These are phyloP conservation scores for Metschnikowia picachoensis DNA, from an alignment of 805 yeast species.

Conservation along the genomic window DNA sequence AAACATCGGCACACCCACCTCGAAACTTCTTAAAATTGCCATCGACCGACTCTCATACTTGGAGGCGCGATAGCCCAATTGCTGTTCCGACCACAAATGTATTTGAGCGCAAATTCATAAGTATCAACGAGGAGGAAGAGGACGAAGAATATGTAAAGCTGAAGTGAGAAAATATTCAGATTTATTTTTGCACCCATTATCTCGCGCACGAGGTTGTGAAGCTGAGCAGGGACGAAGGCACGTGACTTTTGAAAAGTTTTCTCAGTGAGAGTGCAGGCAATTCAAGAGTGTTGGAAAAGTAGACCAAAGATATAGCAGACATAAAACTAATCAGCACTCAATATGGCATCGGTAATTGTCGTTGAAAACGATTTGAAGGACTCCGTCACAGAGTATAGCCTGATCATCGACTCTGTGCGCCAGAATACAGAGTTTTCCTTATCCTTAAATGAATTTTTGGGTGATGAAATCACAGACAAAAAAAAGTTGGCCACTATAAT, in stretches of 20 bases:
- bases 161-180: not conserved
- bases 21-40: conserved; percentile 4
- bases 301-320: not conserved
- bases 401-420: conserved; percentile 32
- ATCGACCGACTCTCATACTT: conserved; percentile 3
- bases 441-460: conserved; percentile 22
- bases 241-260: conserved; percentile 20
- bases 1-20: not conserved
- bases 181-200: conserved; percentile 10
- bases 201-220: not conserved
- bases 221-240: conserved; percentile 3
- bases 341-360: conserved; percentile 41
- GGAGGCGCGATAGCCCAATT: conserved; percentile 9
- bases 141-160: conserved; percentile 5
- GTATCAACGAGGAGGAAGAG: conserved; percentile 11
- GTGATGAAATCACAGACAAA: conserved; percentile 26
- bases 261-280: conserved; percentile 13
- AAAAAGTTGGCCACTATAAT: conserved; percentile 26
- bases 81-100: conserved; percentile 3
- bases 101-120: conserved; percentile 9
- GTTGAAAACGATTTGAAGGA: conserved; percentile 41
- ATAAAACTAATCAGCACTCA: conserved; percentile 3
- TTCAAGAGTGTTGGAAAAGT: conserved; percentile 1
- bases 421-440: conserved; percentile 27
- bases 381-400: conserved; percentile 38